A percentile compares a stretch with the other conserved stretches of the same genome.
These are phyloP conservation scores for Phaseolus coccineus DNA, from an alignment of 331 rosid genomes.

Conservation along the genomic window DNA sequence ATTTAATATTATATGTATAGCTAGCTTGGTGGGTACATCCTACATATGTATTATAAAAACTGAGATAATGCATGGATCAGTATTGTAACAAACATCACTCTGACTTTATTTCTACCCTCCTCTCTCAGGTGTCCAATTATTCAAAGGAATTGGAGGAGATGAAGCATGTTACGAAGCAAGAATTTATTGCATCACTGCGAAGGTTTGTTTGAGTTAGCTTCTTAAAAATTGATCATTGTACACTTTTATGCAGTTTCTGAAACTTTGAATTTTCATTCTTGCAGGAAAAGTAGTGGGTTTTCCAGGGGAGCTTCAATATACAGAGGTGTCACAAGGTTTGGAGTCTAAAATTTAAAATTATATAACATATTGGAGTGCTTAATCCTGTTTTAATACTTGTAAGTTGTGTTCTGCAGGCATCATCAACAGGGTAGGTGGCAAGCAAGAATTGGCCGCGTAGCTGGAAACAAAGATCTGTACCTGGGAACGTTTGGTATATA, in stretches of 20 bases:
- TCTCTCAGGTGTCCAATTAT: constrained; percentile 73
- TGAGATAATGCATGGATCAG: background rate
- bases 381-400: background rate
- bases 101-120: background rate
- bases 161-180: constrained; percentile 94
- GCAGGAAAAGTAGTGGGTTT: constrained; percentile 97
- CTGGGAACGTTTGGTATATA: constrained; percentile 89
- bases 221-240: background rate
- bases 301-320: constrained; percentile 96
- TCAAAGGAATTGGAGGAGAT: constrained; percentile 86
- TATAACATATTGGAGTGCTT: background rate
- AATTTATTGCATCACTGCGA: constrained; percentile 91
- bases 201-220: constrained; percentile 53
- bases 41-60: background rate
- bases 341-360: background rate
- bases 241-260: background rate
- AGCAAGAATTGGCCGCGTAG: constrained; percentile 99
- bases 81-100: constrained; percentile 20
- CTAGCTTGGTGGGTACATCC: background rate
- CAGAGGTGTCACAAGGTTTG: constrained; percentile 92
- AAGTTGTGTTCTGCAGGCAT: constrained; percentile 61
- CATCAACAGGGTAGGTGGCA: constrained; percentile 99
- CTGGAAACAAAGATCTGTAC: constrained; percentile 94
- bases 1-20: background rate
- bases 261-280: background rate